Conservation (phyloP, 768 basidiomycete genomes). For the Tylopilus rubrobrunneus region DNA sequence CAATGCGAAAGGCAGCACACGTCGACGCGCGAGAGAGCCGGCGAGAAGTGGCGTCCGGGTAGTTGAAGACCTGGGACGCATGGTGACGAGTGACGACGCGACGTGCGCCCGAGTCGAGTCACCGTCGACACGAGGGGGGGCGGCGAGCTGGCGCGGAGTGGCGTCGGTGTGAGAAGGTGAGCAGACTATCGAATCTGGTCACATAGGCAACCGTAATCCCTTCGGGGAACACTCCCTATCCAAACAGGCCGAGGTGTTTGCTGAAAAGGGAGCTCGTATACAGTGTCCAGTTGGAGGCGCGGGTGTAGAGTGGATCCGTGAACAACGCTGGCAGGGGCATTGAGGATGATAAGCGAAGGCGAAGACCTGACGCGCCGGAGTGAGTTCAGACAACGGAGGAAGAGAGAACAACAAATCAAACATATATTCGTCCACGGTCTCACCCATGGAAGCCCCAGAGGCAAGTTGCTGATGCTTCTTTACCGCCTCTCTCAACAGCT, state of each 20-base stretch:
- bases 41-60: no score
- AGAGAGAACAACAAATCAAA: constrained; percentile 50
- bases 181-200: constrained; percentile 67
- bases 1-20: no score
- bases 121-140: no score
- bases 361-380: constrained; percentile 51
- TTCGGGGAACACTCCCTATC: constrained; percentile 87
- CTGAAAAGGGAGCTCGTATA: constrained; percentile 85
- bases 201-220: constrained; percentile 94
- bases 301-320: constrained; percentile 66
- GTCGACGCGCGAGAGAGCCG: no score
- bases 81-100: no score
- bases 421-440: constrained; percentile 85
- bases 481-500: constrained; percentile 55
- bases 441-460: constrained; percentile 56
- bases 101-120: no score
- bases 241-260: constrained; percentile 80
- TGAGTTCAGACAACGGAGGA: not conserved
- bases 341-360: constrained; percentile 55
- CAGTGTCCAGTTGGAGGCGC: constrained; percentile 79
- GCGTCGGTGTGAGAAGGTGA: not conserved
- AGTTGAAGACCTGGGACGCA: no score
- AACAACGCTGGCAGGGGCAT: constrained; percentile 69
- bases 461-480: constrained; percentile 64
- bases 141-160: no score